These are phyloP conservation scores for Candida freyschussii DNA, from an alignment of 1,139 yeast genomes.

Conservation along the genomic window DNA sequence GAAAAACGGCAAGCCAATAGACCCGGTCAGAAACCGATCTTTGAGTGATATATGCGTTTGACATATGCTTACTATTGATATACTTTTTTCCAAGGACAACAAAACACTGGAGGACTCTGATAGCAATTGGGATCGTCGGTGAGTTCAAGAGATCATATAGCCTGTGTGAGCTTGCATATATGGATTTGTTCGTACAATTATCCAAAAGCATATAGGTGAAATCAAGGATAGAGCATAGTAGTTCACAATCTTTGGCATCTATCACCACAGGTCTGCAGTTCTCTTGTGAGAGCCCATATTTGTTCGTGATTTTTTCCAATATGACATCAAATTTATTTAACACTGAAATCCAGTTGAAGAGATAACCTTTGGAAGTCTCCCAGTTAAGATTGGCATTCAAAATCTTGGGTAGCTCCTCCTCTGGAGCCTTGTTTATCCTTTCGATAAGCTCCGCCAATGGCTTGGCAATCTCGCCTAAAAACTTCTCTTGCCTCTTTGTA, in stretches of 20 bases:
- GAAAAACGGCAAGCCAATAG: constrained; percentile 41
- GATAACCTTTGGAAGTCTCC: constrained; percentile 69
- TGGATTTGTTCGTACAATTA: constrained; percentile 61
- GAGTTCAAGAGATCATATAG: constrained; percentile 57
- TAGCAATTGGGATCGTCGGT: constrained; percentile 54
- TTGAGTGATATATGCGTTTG: constrained; percentile 42
- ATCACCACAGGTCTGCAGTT: constrained; percentile 44
- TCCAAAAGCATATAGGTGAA: constrained; percentile 64
- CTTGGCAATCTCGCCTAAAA: constrained; percentile 18
- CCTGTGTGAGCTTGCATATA: constrained; percentile 65
- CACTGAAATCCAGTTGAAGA: constrained; percentile 73
- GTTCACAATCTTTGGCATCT: constrained; percentile 38
- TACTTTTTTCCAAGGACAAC: constrained; percentile 57
- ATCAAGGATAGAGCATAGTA: constrained; percentile 49
- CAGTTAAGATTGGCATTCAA: constrained; percentile 33
- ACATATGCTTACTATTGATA: constrained; percentile 36
- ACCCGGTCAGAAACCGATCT: constrained; percentile 39
- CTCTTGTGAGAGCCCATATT: constrained; percentile 51
- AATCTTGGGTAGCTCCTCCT: constrained; percentile 19
- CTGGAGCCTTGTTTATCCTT: constrained; percentile 34
- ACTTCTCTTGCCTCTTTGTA: constrained; percentile 24
- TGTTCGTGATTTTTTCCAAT: constrained; percentile 47
- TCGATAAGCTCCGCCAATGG: constrained; percentile 21
- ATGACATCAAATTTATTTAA: constrained; percentile 71
- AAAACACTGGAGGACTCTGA: constrained; percentile 61